These are phyloP conservation scores for Scutellospora calospora DNA, from an alignment of 371 early-diverging fungal species.

Conservation along the genomic window DNA sequence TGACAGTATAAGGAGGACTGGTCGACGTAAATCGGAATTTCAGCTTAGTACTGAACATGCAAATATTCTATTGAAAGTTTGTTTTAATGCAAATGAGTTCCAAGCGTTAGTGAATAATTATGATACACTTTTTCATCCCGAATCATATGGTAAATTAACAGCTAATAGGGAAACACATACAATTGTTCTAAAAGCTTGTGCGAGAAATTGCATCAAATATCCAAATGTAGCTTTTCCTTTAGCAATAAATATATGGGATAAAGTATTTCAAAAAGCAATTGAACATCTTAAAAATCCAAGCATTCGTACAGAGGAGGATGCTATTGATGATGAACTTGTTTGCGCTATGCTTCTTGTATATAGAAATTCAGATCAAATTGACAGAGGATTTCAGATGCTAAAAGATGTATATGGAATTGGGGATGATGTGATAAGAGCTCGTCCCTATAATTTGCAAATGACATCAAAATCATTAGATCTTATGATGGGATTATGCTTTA, in stretches of 20 bases:
- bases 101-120: conserved; percentile 44
- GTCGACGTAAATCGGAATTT: conserved; percentile 45
- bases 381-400: background rate
- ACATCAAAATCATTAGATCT: background rate
- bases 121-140: conserved; percentile 45
- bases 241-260: conserved; percentile 52
- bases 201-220: conserved; percentile 1
- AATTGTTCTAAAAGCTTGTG: conserved; percentile 50
- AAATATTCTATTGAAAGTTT: conserved; percentile 54
- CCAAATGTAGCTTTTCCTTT: conserved; percentile 42
- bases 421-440: background rate
- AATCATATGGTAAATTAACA: conserved; percentile 23
- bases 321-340: conserved; percentile 11
- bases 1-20: background rate
- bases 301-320: background rate
- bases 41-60: conserved; percentile 46
- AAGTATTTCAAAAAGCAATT: background rate
- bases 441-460: background rate
- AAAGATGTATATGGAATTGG: conserved; percentile 12
- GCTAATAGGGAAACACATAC: conserved; percentile 53
- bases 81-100: conserved; percentile 47
- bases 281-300: background rate
- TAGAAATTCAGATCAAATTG: background rate
- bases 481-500: conserved; percentile 12
- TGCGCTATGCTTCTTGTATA: background rate